phyloP scores from a whole-genome alignment of 495 filamentous ascomycete genomes.

The Aspergillus sclerotioniger region DNA sequence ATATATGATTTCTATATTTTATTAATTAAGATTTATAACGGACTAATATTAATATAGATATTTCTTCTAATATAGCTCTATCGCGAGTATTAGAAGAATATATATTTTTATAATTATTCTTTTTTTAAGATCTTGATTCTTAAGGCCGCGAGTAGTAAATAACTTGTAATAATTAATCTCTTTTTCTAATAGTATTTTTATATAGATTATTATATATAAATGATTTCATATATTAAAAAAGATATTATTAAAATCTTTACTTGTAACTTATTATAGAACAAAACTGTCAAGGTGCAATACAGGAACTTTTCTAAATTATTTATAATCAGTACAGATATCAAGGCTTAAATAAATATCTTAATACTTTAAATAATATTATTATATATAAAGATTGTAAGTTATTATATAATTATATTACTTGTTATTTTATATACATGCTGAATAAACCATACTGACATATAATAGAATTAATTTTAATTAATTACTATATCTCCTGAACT shows the following conservation, averaged over 20 bases:
- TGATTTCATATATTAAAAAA: background rate
- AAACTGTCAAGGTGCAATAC: background rate
- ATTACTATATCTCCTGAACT: background rate
- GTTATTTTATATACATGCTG: background rate
- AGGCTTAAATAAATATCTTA: too few species aligned
- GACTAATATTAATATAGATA: conserved; percentile 5
- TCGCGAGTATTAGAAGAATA: too few species aligned
- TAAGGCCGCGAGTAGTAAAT: too few species aligned
- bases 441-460: too few species aligned
- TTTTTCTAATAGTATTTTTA: background rate
- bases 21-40: conserved; percentile 1
- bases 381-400: too few species aligned
- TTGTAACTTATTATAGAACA: background rate
- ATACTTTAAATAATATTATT: too few species aligned
- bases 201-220: background rate
- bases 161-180: background rate
- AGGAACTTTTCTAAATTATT: background rate
- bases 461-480: background rate
- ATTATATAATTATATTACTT: background rate
- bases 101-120: background rate
- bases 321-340: background rate
- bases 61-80: background rate
- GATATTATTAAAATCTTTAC: background rate
- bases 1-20: conserved; percentile 1
- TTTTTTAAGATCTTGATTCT: background rate